Evolutionary conservation across 176 grass and related monocot species (phyloP).

Genomic region (Oryza nivara): DNA sequence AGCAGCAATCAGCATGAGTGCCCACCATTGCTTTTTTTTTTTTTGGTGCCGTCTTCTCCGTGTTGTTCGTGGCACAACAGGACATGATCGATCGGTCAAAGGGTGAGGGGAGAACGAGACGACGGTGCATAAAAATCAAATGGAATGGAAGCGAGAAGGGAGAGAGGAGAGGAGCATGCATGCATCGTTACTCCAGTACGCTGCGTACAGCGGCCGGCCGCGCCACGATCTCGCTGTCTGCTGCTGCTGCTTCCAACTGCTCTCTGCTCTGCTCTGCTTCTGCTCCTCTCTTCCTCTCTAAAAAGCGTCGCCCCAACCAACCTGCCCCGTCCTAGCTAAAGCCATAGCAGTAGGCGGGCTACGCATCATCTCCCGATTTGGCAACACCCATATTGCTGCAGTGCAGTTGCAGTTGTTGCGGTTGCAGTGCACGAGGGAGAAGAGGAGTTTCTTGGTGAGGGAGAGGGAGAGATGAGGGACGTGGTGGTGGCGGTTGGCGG

Average conservation of each 20-base stretch:
- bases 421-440: neutral
- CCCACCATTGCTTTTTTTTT: neutral
- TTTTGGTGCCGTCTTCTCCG: neutral
- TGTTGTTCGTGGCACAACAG: neutral
- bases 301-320: constrained; percentile 17
- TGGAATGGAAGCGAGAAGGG: neutral
- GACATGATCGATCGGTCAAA: constrained; percentile 28
- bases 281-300: neutral
- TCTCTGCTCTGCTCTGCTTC: neutral
- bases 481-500: constrained; percentile 18
- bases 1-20: constrained; percentile 32
- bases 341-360: neutral
- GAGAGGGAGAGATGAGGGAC: constrained; percentile 36
- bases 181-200: constrained; percentile 12
- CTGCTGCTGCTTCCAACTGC: neutral
- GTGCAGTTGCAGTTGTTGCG: neutral
- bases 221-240: constrained; percentile 32
- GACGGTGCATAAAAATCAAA: neutral
- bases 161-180: neutral
- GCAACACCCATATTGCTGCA: constrained; percentile 12
- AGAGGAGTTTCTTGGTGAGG: neutral
- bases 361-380: neutral
- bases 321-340: constrained; percentile 8
- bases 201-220: constrained; percentile 1
- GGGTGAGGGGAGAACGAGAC: neutral